Percentiles rank a stretch among this genome's conserved stretches.
phyloP scores from a whole-genome alignment of 2,329 filamentous ascomycete species.

The Penicillium sp. region DNA sequence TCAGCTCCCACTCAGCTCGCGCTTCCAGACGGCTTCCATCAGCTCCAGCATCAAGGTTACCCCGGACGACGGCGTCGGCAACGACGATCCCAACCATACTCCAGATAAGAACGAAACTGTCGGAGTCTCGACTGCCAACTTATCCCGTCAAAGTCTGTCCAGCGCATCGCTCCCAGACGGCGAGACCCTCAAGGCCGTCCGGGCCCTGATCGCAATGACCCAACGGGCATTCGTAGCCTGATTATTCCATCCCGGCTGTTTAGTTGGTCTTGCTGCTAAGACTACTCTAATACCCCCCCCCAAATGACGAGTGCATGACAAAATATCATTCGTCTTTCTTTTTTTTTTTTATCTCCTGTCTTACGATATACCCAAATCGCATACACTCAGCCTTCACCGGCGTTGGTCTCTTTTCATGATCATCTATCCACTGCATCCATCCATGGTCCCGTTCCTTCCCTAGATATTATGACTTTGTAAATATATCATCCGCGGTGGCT shows the following conservation, averaged over 20 bases:
- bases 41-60: constrained; percentile 47
- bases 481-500: constrained; percentile 8
- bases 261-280: not conserved
- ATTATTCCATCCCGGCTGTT: not conserved
- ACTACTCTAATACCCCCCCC: not conserved
- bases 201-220: constrained; percentile 18
- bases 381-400: constrained; percentile 13
- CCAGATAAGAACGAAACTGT: constrained; percentile 37
- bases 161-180: constrained; percentile 17
- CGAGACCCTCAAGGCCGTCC: constrained; percentile 18
- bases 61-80: constrained; percentile 40
- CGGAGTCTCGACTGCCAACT: constrained; percentile 24
- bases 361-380: constrained; percentile 23
- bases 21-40: constrained; percentile 56
- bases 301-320: constrained; percentile 18
- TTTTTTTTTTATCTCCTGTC: constrained; percentile 18
- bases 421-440: constrained; percentile 7
- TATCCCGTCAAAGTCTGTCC: constrained; percentile 10
- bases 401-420: constrained; percentile 24
- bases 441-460: not conserved
- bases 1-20: constrained; percentile 63
- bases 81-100: constrained; percentile 24
- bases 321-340: constrained; percentile 1
- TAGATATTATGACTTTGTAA: constrained; percentile 15
- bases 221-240: constrained; percentile 36